Evolutionary conservation across 2,329 filamentous ascomycete genomes (phyloP), one percentile per base, ranked within the genome.

Genomic region (Chaetomiaceae sp.): DNA sequence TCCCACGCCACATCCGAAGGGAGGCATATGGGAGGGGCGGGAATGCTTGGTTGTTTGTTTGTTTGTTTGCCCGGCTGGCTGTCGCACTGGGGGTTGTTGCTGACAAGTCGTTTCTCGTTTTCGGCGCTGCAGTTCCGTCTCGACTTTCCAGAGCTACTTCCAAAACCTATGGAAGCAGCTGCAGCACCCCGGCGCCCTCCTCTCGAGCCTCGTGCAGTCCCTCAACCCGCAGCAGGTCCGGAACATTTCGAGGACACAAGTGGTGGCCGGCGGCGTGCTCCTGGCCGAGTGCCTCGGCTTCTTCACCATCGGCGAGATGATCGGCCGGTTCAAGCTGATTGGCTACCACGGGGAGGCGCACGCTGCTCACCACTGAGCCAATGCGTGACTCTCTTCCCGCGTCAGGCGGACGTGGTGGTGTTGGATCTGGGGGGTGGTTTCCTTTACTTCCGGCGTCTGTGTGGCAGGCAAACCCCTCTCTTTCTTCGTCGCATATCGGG

Each of bases 221-320:
- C 65, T 84, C 55, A 68, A 71, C 58, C 72, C 73, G 44, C 61
- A 70, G 60, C 67, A 67, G 56, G 64, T 86, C 62, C 81, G 86
- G 65, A 86, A 81, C 71, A 60, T 93, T 61, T 84, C 80, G 68
- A 74, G 71, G 56, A 75, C 81, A 58, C 84, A 95, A 68, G 66
- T 91, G 58, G 77, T 78, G 45, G 70, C 84, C 44, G 84, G 78
- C 50, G 87, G 86, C 59, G 86, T 98, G 50, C 73, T 96, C 52
- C 70, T 76, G 38, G 90, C 90, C 47, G 91, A 98, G 73, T 78
- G 88, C 41, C 71, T 98, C 57, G 93, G 93, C 52, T 98, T 98
- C 80, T 98, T 97, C 79, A 94, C 90, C 52, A 81, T 97, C 45
- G 93, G 93, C 56, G 90, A 97, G 78, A 97, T 98, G 69, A 83